Percentiles rank a stretch among this genome's conserved stretches.
Conservation (phyloP, 768 basidiomycete species). For the Multifurca ochricompacta region DNA sequence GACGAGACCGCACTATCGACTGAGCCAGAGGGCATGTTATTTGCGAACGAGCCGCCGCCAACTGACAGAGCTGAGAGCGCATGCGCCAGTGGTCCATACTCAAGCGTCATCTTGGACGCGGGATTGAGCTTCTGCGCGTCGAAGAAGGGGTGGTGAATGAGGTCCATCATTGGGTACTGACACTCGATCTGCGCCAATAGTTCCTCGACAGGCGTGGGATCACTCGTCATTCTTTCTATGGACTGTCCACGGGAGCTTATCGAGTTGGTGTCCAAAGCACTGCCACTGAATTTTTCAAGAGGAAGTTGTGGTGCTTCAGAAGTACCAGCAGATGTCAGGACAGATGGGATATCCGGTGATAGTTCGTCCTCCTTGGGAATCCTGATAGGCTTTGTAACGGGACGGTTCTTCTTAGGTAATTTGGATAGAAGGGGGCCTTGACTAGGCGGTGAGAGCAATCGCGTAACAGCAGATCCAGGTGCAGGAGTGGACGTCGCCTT, state of each 20-base stretch:
- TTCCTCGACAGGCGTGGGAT: slow-evolving; percentile 47
- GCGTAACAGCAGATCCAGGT: slow-evolving; percentile 18
- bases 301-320: slow-evolving; percentile 41
- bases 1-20: slow-evolving; percentile 87
- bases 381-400: slow-evolving; percentile 48
- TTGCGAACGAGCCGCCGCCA: slow-evolving; percentile 77
- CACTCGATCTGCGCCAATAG: slow-evolving; percentile 62
- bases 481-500: slow-evolving; percentile 22
- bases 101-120: slow-evolving; percentile 71
- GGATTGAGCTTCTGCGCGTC: slow-evolving; percentile 63
- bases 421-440: slow-evolving; percentile 75
- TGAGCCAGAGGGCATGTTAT: slow-evolving; percentile 78
- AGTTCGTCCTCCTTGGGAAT: slow-evolving; percentile 53
- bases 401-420: slow-evolving; percentile 78
- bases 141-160: slow-evolving; percentile 69
- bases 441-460: slow-evolving; percentile 30
- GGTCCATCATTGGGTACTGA: slow-evolving; percentile 53
- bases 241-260: slow-evolving; percentile 57
- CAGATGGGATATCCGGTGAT: slow-evolving; percentile 35
- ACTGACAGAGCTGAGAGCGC: slow-evolving; percentile 81
- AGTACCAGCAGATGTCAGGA: slow-evolving; percentile 36
- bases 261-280: slow-evolving; percentile 39
- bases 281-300: slow-evolving; percentile 25
- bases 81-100: slow-evolving; percentile 80
- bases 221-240: slow-evolving; percentile 41